Base-by-base conservation (phyloP, 2,329 filamentous ascomycete genomes). In the Diaporthe vexans region DNA sequence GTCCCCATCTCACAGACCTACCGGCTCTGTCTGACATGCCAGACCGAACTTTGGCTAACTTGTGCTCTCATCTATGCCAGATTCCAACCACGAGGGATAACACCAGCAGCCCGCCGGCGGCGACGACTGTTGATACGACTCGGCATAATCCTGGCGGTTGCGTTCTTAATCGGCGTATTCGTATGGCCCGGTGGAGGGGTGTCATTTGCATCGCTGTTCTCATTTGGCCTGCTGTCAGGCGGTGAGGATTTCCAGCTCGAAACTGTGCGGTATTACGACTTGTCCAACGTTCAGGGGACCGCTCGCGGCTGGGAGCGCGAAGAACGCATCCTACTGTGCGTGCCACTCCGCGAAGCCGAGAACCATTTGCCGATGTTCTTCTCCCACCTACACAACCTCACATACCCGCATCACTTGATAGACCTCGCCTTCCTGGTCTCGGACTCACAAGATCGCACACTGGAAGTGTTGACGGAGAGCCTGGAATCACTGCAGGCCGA, bases 341-440 rank as follows among this genome's bases (percentile, higher is more conserved):
- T 97, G 21, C 97, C 97, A 58, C 90, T 99, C 72, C 91, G 97
- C 83, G 97, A 99, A 83, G 97, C 97, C 59, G 92, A 97, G 80
- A 89, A 94, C 35, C 97, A 99, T 88, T 86, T 99, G 65, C 91
- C 93, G 76, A 98, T 99, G 96, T 98, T 99, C 89, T 99, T 99
- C 85, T 93, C 94, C n/a, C 97, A 99, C 82, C 88, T 99, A 74
- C 92, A 92, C 78, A 99, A 99, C 85, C 93, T 99, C 78, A 99
- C 97, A 24, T 99, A 99, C 81, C 97, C 97, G 0, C 97, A 99
- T 83, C 94, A 97, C 81, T 89, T 99, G 68, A 97, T 99, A 81
- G 97, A 99, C 82, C 89, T 99, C 61, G 97, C 97, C 8, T 99
- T 99, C 81, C 88, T 99, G 43, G 97, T 99, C 33, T 98, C 97